A percentile compares a stretch with the other conserved stretches of the same genome.
Evolutionary conservation across 768 basidiomycete species (phyloP).

Genomic region (Russula emetica): DNA sequence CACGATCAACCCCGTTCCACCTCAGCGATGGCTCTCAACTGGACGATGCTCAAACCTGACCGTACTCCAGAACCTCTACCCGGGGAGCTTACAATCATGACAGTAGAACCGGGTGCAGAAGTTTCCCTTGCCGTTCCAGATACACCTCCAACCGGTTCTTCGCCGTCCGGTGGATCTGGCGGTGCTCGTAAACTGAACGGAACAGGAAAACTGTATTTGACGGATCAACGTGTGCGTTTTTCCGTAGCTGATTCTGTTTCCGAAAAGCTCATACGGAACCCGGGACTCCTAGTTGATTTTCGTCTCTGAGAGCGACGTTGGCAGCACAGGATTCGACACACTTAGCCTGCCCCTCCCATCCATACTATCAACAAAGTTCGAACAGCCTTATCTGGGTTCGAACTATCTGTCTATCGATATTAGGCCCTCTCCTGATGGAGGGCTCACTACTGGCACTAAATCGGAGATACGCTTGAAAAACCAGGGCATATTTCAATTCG

Average conservation of each 20-base stretch:
- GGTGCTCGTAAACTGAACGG: constrained; percentile 56
- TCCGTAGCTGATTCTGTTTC: constrained; percentile 1
- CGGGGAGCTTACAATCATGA: constrained; percentile 55
- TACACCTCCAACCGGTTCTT: constrained; percentile 41
- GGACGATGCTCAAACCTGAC: constrained; percentile 60
- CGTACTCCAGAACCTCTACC: constrained; percentile 60
- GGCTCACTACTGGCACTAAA: constrained; percentile 57
- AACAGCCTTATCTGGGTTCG: constrained; percentile 67
- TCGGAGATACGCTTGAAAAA: constrained; percentile 67
- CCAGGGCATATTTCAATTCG: constrained; percentile 68
- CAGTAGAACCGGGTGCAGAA: constrained; percentile 55
- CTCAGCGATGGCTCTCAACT: constrained; percentile 60
- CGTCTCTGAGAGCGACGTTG: constrained; percentile 29
- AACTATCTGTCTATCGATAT: constrained; percentile 67
- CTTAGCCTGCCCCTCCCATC: constrained; percentile 56
- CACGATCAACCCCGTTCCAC: not conserved
- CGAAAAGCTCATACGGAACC: not conserved
- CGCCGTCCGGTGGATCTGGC: constrained; percentile 49
- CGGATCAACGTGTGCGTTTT: constrained; percentile 63
- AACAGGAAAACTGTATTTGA: constrained; percentile 56
- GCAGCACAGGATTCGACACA: constrained; percentile 38
- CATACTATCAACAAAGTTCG: constrained; percentile 64
- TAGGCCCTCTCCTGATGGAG: constrained; percentile 63
- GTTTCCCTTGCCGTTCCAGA: constrained; percentile 56
- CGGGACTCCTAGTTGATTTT: constrained; percentile 57